Percentiles rank a stretch among this genome's conserved stretches.
These are phyloP conservation scores for Acanthamoeba divionensis DNA, from an alignment of 208 protist species.

Conservation along the genomic window DNA sequence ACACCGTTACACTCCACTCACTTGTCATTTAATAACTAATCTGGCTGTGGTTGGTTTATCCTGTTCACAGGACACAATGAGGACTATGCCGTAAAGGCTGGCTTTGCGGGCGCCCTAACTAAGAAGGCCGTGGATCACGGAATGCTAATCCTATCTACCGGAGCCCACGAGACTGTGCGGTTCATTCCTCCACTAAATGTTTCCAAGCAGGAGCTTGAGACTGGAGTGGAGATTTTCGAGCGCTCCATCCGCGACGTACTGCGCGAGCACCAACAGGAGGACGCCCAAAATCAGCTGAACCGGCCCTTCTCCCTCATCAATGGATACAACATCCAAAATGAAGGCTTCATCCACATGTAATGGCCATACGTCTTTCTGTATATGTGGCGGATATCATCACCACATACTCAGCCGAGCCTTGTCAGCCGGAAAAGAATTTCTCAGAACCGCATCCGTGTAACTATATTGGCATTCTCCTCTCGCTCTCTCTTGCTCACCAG, in stretches of 20 bases:
- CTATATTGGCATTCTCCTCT: too few relatives aligned
- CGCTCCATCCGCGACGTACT: constrained; percentile 39
- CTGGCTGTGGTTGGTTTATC: too few relatives aligned
- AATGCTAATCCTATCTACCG: constrained; percentile 57
- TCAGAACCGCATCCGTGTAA: too few relatives aligned
- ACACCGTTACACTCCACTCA: too few relatives aligned
- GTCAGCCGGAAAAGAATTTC: too few relatives aligned
- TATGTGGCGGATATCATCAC: too few relatives aligned
- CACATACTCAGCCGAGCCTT: too few relatives aligned
- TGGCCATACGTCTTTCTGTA: too few relatives aligned
- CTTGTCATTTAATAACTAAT: too few relatives aligned
- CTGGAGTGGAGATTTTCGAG: constrained; percentile 58
- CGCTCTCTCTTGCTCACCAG: too few relatives aligned
- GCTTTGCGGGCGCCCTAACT: constrained; percentile 39
- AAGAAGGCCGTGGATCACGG: background rate
- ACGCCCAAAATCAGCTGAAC: background rate
- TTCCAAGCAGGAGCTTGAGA: constrained; percentile 48
- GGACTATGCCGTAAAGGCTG: constrained; percentile 10
- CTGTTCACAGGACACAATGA: background rate
- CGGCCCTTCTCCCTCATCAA: background rate
- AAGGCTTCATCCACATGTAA: constrained; percentile 5
- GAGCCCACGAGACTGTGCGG: constrained; percentile 60
- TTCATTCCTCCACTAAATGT: constrained; percentile 71
- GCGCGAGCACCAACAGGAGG: constrained; percentile 6
- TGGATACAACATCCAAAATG: background rate